phyloP scores from a whole-genome alignment of 305 asterid species.

The Fraxinus baroniana region DNA sequence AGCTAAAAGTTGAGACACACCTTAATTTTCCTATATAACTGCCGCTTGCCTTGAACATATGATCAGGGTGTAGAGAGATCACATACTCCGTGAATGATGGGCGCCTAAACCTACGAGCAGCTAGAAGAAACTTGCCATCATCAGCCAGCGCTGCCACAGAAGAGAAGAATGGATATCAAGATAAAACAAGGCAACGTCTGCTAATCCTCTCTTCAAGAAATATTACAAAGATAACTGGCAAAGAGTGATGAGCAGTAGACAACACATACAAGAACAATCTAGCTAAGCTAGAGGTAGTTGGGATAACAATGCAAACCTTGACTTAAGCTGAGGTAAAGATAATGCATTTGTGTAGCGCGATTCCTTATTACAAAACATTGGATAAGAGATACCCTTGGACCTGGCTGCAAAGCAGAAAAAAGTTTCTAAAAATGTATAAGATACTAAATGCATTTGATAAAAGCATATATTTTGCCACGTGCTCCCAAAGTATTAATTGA shows the following conservation, averaged over 20 bases:
- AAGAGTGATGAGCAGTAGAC: not conserved
- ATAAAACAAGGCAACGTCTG: not conserved
- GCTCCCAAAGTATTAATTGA: not conserved
- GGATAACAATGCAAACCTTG: conserved; percentile 53
- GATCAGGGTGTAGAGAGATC: conserved; percentile 66
- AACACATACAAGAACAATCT: not conserved
- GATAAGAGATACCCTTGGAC: conserved; percentile 78
- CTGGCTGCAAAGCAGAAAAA: conserved; percentile 62
- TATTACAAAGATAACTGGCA: not conserved
- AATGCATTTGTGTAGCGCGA: conserved; percentile 61
- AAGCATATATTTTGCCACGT: not conserved
- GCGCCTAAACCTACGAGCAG: conserved; percentile 80
- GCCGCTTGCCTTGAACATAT: conserved; percentile 58
- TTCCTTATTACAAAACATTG: conserved; percentile 87
- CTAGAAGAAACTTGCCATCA: conserved; percentile 90
- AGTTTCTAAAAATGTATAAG: not conserved
- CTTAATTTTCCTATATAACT: conserved; percentile 78
- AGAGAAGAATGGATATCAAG: conserved; percentile 20
- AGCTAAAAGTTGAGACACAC: conserved; percentile 32
- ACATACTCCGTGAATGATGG: conserved; percentile 81
- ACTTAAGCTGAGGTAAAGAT: conserved; percentile 68
- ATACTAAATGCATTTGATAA: not conserved
- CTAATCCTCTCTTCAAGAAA: not conserved
- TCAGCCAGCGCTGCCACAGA: conserved; percentile 73
- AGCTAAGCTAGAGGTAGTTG: not conserved